Evolutionary conservation across 202 grass and related monocot species (phyloP), one percentile per base, ranked within the genome.

Genomic region (Setaria italica): DNA sequence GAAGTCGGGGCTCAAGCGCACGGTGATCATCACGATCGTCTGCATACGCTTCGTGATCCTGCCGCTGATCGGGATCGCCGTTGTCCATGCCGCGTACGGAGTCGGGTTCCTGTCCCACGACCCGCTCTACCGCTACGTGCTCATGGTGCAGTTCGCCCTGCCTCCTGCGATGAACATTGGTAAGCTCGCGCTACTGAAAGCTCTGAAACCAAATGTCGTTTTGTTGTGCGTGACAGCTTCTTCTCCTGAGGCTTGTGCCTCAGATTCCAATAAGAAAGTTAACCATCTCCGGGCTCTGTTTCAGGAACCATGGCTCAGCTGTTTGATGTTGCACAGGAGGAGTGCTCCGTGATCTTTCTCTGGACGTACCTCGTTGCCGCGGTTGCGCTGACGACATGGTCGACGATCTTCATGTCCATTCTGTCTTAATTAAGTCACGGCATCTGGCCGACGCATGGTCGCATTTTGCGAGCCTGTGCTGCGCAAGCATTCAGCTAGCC

Each of bases 101-200:
- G 50, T 98, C 9, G 93, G 93, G 66, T 94, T 98, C 71, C 64
- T 95, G 59, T 80, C 93, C 3, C 69, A 86, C 1, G 95, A 98
- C 41, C 95, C 95, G 2, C 32, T 98, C 42, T 98, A 94, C 69
- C 80, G 89, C 51, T 98, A 97, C 30, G 91, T 98, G 70, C 76
- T 98, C 2, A 94, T 98, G 95, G 63, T 98, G 79, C 93, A 98
- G 76, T 98, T 94, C 63, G 87, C 93, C 0, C 48, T 98, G 33
- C 91, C 93, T 6, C 93, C 95, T 7, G 95, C 91, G 14, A 98
- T 95, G 95, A 98, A 92, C 80, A 95, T 98, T 6, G 91, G 94
- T 97, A 89, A 46, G 41, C 20, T 37, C 35, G 35, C 35, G 34
- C 54, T 13, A 25, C 57, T 59, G 14, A 67, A 66, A 47, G 56